Base-by-base conservation (phyloP, 139 green algal species). In the Chlorella ohadii region DNA sequence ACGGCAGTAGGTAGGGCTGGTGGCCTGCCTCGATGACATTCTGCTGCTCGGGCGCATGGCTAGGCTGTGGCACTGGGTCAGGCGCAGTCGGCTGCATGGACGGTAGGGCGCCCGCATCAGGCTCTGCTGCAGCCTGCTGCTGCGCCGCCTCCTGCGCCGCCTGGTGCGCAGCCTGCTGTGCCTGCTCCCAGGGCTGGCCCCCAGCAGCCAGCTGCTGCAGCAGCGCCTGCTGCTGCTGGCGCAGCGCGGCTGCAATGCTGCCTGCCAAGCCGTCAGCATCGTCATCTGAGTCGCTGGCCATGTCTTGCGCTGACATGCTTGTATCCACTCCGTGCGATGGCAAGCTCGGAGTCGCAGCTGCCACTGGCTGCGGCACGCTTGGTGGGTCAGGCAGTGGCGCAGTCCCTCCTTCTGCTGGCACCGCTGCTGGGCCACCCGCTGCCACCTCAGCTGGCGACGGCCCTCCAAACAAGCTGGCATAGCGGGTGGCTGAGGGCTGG, bases 191-290 rank as follows among this genome's bases (percentile, higher is more conserved):
- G 19, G 34, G 64, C 31, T 19, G 13, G 31, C 31, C 11, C 22
- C 36, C 68, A 16, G 68, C 9, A 22, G 68, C 68, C 68, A 75
- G 51, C 68, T 75, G 68, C 68, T 56, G 36, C 36, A 33, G 36
- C 68, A 75, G 36, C 68, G n/a, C 36, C 36, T 75, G 36, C 68
- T 75, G 68, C 68, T 75, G 68, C 68, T n/a, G 15, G 68, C 68
- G 68, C 68, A 75, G 36, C 22, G 68, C 68, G 3, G 68, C 68
- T 31, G 68, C 68, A 2, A 75, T 25, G 36, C 68, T 31, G 36
- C 22, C 68, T 5, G 20, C 22, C 9, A 33, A 44, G 11, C 23
- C 22, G 20, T 17, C 36, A 31, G 4, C 36, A 20, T n/a, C 47
- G 4, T 55, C 68, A 33, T 59, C 51, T 3, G 11, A 20, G 11